Evolutionary conservation across 202 grass and related monocot genomes (phyloP).

Genomic region (Hordeum pubiflorum): DNA sequence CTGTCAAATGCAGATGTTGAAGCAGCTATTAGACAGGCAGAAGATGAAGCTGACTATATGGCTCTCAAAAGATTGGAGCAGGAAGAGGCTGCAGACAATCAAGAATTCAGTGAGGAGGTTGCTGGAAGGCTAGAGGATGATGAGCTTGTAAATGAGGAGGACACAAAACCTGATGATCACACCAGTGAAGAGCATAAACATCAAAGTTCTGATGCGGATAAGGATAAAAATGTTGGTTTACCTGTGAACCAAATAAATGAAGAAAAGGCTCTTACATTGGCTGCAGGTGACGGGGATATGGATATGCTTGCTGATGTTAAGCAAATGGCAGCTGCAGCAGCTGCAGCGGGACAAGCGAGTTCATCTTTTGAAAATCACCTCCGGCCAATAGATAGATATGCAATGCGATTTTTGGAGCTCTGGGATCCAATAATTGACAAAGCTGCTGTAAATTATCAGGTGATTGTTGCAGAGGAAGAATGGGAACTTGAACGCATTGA

Average conservation of each 20-base stretch:
- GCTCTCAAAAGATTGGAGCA: conserved; percentile 93
- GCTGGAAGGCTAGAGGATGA: conserved; percentile 77
- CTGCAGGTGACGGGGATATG: conserved; percentile 76
- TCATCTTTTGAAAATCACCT: conserved; percentile 98
- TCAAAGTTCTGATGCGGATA: conserved; percentile 41
- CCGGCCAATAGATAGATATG: conserved; percentile 94
- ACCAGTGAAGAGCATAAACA: conserved; percentile 52
- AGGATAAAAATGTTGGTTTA: conserved; percentile 48
- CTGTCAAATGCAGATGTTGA: conserved; percentile 88
- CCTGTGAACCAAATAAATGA: conserved; percentile 41
- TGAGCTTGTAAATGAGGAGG: conserved; percentile 80
- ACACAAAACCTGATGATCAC: conserved; percentile 59
- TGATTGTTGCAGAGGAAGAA: conserved; percentile 79
- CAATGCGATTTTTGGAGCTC: conserved; percentile 90
- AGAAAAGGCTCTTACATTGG: conserved; percentile 69
- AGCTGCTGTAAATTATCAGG: conserved; percentile 56
- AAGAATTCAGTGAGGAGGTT: conserved; percentile 92
- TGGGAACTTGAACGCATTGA: conserved; percentile 99
- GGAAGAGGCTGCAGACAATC: conserved; percentile 95
- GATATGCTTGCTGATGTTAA: conserved; percentile 98
- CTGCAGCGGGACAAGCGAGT: conserved; percentile 87
- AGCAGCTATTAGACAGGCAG: conserved; percentile 90
- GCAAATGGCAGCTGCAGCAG: conserved; percentile 92
- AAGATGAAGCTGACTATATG: conserved; percentile 99
- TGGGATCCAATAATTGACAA: conserved; percentile 95